Evolutionary conservation across 305 asterid genomes (phyloP).

Genomic region (Nicotiana rustica): DNA sequence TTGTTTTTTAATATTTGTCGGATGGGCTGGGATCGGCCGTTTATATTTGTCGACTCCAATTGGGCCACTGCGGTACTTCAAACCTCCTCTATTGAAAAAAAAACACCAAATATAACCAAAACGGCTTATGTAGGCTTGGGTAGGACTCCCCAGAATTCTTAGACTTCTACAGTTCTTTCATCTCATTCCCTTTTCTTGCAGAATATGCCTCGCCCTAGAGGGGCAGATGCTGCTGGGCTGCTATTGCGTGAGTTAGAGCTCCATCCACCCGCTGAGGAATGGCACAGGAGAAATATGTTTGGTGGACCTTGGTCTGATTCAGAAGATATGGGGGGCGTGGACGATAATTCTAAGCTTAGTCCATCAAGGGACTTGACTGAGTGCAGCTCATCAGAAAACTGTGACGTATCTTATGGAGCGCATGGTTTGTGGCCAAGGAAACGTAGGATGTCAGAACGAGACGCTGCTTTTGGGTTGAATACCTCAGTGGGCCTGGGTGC

Average conservation of each 20-base stretch:
- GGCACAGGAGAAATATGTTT: slow-evolving; percentile 97
- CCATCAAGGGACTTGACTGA: slow-evolving; percentile 64
- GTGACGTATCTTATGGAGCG: slow-evolving; percentile 64
- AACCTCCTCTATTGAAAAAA: not conserved
- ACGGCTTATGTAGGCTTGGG: not conserved
- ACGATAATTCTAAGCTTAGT: slow-evolving; percentile 58
- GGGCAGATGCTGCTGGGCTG: slow-evolving; percentile 99
- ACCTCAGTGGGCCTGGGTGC: slow-evolving; percentile 98
- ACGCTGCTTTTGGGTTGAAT: slow-evolving; percentile 95
- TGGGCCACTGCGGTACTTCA: not conserved
- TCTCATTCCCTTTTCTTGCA: slow-evolving; percentile 45
- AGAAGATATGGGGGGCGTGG: slow-evolving; percentile 59
- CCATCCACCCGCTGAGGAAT: slow-evolving; percentile 99
- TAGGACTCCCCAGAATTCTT: slow-evolving; percentile 19
- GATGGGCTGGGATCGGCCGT: not conserved
- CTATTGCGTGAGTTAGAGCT: slow-evolving; percentile 96
- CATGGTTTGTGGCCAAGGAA: slow-evolving; percentile 97
- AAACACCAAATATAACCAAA: not conserved
- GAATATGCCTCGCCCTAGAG: slow-evolving; percentile 99
- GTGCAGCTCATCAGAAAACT: slow-evolving; percentile 59
- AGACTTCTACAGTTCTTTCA: slow-evolving; percentile 5
- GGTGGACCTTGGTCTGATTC: slow-evolving; percentile 98
- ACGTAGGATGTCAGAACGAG: slow-evolving; percentile 97
- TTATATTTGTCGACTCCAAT: not conserved
- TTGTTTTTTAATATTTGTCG: not conserved